Percentiles rank a stretch among this genome's conserved stretches.
Evolutionary conservation across 371 early-diverging fungal genomes (phyloP).

Genomic region (Basidiobolus meristosporus): DNA sequence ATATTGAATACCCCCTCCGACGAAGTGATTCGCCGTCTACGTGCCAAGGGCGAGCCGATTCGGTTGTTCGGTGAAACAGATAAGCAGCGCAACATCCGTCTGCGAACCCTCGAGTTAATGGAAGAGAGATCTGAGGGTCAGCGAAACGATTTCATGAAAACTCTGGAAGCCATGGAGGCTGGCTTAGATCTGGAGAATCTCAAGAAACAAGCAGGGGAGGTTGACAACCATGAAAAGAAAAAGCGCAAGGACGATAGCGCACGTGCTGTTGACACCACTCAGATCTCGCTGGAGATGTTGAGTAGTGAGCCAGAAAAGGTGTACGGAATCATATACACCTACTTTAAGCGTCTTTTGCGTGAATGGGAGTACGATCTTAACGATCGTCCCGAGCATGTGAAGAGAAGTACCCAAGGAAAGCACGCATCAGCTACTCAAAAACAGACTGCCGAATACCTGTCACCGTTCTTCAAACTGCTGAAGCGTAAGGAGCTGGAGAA

Average conservation of each 20-base stretch:
- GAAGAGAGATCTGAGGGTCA: conserved; percentile 75
- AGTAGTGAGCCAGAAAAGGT: conserved; percentile 55
- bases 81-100: conserved; percentile 55
- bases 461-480: conserved; percentile 73
- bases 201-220: conserved; percentile 20
- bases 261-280: conserved; percentile 25
- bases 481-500: conserved; percentile 56
- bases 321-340: conserved; percentile 57
- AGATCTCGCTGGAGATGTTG: conserved; percentile 36
- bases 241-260: conserved; percentile 16
- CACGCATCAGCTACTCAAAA: conserved; percentile 56
- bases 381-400: conserved; percentile 50
- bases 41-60: conserved; percentile 81
- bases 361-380: conserved; percentile 79
- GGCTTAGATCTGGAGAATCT: conserved; percentile 59
- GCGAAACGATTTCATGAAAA: conserved; percentile 74
- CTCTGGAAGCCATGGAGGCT: conserved; percentile 68
- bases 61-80: conserved; percentile 85
- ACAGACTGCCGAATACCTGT: conserved; percentile 75
- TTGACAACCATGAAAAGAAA: conserved; percentile 13
- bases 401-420: conserved; percentile 52
- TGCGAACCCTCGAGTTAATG: conserved; percentile 65
- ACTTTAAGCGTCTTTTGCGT: conserved; percentile 55
- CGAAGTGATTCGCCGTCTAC: conserved; percentile 64
- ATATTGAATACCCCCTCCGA: conserved; percentile 43